Evolutionary conservation across 2,329 filamentous ascomycete genomes (phyloP).

Genomic region (Colletotrichum liriopes): DNA sequence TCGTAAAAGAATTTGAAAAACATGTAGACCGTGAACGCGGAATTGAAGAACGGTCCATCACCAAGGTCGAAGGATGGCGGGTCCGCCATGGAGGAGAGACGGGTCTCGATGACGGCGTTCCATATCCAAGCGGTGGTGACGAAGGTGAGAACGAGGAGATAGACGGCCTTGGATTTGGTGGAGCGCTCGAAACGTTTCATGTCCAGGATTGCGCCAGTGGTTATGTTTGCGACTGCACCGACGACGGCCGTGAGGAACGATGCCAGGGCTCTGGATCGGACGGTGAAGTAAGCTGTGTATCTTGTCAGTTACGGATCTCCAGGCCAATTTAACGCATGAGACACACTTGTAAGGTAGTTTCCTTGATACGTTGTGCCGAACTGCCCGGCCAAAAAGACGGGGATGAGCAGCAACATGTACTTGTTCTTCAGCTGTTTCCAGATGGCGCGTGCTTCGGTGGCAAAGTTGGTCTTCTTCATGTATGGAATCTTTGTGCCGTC

Average conservation of each 20-base stretch:
- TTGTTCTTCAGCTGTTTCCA: conserved; percentile 38
- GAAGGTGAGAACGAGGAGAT: conserved; percentile 27
- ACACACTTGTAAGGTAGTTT: conserved; percentile 35
- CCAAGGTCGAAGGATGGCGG: conserved; percentile 31
- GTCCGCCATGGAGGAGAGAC: conserved; percentile 23
- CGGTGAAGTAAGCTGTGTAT: conserved; percentile 32
- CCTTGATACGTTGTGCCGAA: conserved; percentile 39
- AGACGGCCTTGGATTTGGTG: conserved; percentile 34
- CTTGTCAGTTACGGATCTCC: not conserved
- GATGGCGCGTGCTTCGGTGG: conserved; percentile 28
- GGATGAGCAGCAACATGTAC: conserved; percentile 37
- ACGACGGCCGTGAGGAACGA: conserved; percentile 36
- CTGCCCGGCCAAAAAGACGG: conserved; percentile 34
- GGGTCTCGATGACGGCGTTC: conserved; percentile 36
- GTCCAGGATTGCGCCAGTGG: conserved; percentile 31
- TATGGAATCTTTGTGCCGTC: conserved; percentile 57
- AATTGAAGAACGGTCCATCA: conserved; percentile 33
- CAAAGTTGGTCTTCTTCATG: conserved; percentile 33
- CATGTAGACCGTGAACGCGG: conserved; percentile 37
- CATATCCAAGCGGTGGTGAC: conserved; percentile 28
- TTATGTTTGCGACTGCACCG: conserved; percentile 27
- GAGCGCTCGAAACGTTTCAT: conserved; percentile 21
- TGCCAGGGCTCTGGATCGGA: conserved; percentile 31
- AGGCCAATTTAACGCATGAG: accelerated
- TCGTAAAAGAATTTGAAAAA: conserved; percentile 40